A percentile compares a stretch with the other conserved stretches of the same genome.
Evolutionary conservation across 2,329 filamentous ascomycete genomes (phyloP).

Genomic region (Aspergillus calidoustus): DNA sequence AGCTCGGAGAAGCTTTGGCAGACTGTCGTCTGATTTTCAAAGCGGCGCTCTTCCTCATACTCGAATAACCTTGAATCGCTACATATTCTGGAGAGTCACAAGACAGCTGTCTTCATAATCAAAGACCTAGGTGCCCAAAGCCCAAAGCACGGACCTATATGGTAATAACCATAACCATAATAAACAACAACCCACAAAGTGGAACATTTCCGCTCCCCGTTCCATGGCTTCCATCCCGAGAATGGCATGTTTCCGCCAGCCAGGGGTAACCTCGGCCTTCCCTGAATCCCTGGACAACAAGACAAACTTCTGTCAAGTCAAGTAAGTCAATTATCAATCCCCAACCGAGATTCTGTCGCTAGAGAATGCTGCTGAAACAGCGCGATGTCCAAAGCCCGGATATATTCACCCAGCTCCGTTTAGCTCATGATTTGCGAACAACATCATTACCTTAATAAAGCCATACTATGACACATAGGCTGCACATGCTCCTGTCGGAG

Average conservation of each 20-base stretch:
- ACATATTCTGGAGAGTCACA: not conserved
- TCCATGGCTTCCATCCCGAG: slow-evolving; percentile 7
- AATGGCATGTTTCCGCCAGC: not conserved
- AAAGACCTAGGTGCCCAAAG: not conserved
- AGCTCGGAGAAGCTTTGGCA: not conserved
- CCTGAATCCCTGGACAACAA: not conserved
- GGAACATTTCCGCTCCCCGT: slow-evolving; percentile 5
- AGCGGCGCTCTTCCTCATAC: not conserved
- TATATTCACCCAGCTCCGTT: not conserved
- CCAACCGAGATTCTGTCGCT: too few species aligned
- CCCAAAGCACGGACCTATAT: not conserved
- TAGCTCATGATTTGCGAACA: not conserved
- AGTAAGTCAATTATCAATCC: too few species aligned
- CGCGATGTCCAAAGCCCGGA: too few species aligned
- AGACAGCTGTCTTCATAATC: not conserved
- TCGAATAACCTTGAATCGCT: not conserved
- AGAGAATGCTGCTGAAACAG: too few species aligned
- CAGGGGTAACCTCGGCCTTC: not conserved
- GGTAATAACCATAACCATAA: not conserved
- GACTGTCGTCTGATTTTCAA: not conserved
- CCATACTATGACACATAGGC: not conserved
- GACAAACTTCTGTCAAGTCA: not conserved
- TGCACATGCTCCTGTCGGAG: not conserved
- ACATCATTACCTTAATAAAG: not conserved
- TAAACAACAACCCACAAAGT: not conserved